phyloP scores from a whole-genome alignment of 2,329 filamentous ascomycete genomes.

The Trichophyton benhamiae region DNA sequence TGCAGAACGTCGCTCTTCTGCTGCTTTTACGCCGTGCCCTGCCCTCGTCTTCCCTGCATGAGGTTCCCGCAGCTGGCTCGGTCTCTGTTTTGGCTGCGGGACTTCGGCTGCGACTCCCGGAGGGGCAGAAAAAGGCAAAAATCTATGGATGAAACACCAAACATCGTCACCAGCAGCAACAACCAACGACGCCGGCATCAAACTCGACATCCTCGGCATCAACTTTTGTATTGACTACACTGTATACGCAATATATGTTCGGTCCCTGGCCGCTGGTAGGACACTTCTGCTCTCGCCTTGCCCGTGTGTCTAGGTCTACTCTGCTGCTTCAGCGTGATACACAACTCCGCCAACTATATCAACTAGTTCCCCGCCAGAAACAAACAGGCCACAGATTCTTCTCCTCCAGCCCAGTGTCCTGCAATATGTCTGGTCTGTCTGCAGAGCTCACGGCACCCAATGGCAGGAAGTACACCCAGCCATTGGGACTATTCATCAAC shows the following conservation, averaged over 20 bases:
- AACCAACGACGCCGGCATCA: not conserved
- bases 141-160: not conserved
- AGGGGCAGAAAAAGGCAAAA: not conserved
- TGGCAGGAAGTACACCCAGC: slow-evolving; percentile 58
- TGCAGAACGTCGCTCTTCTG: too few relatives aligned
- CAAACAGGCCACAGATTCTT: not conserved
- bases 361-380: not conserved
- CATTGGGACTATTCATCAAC: slow-evolving; percentile 70
- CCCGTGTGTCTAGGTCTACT: not conserved
- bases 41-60: not conserved
- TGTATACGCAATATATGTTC: not conserved
- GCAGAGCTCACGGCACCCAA: slow-evolving; percentile 61
- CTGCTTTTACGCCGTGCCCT: too few relatives aligned
- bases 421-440: slow-evolving; percentile 23
- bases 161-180: not conserved
- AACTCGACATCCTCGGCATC: not conserved
- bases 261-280: not conserved
- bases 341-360: not conserved
- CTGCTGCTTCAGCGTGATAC: not conserved
- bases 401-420: slow-evolving; percentile 8
- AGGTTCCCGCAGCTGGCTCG: not conserved
- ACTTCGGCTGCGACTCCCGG: not conserved
- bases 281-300: not conserved
- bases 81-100: not conserved
- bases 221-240: too few relatives aligned